Evolutionary conservation across 2,329 filamentous ascomycete species (phyloP).

Genomic region (Xylaria sp.): DNA sequence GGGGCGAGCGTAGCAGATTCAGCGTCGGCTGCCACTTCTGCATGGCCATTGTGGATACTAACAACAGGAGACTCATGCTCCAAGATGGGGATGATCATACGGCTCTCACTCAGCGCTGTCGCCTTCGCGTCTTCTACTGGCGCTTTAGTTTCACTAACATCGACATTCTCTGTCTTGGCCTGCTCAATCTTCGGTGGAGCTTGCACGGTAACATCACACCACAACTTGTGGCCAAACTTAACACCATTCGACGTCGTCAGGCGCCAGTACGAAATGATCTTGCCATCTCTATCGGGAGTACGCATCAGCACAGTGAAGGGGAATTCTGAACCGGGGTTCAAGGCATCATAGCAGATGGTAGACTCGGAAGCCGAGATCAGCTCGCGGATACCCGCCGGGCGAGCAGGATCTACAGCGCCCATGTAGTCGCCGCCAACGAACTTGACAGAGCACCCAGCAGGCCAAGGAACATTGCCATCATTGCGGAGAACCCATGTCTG

Average conservation of each 20-base stretch:
- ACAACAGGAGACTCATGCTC: slow-evolving; percentile 86
- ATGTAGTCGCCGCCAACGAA: slow-evolving; percentile 95
- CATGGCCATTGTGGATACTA: slow-evolving; percentile 66
- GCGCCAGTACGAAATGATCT: slow-evolving; percentile 93
- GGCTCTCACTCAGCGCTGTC: slow-evolving; percentile 41
- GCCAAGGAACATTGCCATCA: slow-evolving; percentile 73
- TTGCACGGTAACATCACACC: slow-evolving; percentile 82
- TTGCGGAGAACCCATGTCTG: slow-evolving; percentile 93
- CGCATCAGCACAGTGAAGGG: slow-evolving; percentile 82
- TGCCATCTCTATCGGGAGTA: slow-evolving; percentile 69
- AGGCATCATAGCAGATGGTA: slow-evolving; percentile 63
- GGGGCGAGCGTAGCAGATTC: slow-evolving; percentile 33
- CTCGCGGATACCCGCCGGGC: slow-evolving; percentile 71
- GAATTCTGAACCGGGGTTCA: slow-evolving; percentile 68
- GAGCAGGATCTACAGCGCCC: slow-evolving; percentile 78
- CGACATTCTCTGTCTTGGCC: background rate
- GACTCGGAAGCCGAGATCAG: slow-evolving; percentile 77
- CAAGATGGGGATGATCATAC: slow-evolving; percentile 95
- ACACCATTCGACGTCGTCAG: slow-evolving; percentile 73
- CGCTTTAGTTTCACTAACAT: slow-evolving; percentile 14
- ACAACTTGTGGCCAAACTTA: slow-evolving; percentile 88
- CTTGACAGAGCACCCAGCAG: slow-evolving; percentile 80
- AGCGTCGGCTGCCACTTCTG: slow-evolving; percentile 48
- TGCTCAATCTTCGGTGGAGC: slow-evolving; percentile 33
- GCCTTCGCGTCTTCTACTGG: slow-evolving; percentile 7